Base-by-base conservation (phyloP, 2,329 filamentous ascomycete genomes). In the Lecanicillium sp. region DNA sequence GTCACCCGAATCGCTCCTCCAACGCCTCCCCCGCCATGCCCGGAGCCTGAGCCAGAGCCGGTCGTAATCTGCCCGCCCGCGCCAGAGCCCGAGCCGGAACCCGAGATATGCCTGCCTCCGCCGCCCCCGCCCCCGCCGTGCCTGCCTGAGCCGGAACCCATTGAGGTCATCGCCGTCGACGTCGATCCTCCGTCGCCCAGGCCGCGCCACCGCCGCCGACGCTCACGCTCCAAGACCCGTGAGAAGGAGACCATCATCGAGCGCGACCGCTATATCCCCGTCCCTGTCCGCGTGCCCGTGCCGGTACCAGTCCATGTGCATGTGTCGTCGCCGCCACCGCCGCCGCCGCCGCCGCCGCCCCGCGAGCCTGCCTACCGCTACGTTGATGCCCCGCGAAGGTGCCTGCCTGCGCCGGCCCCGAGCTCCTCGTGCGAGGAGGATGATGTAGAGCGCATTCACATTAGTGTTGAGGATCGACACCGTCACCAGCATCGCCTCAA, bases 161-260 rank as follows among this genome's bases (percentile, higher is more conserved):
- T 67, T 48, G 64, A 67, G 48, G 65, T 68, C 51, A 69, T 69
- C 43, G 60, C 66, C 52, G 65, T 67, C 14, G 62, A 67, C 42
- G 60, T 67, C 26, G 65, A 66, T 38, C 62, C 60, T 20, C 40
- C 44, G 17, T 52, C 56, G 21, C 52, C 44, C 39, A 60, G 57
- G 49, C 60, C 56, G 48, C 53, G 45, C 26, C 55, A 60, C 52
- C 59, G 58, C 43, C 59, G 59, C 30, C 61, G 58, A 38, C 58
- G 60, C 45, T 62, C 60, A 51, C 58, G 60, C 11, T 59, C 58
- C 42, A 61, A 60, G 51, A 56, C 52, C 39, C 57, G 63, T 12
- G 68, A 75, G 38, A 63, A 63, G 27, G 74, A 79, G 58, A 66
- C 76, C 42, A 67, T 73, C 57, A 69, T 79, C 51, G 74, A 79